Percentiles rank a stretch among this genome's conserved stretches.
Conservation (phyloP, 2,329 filamentous ascomycete species). For the Colletotrichum kahawae region DNA sequence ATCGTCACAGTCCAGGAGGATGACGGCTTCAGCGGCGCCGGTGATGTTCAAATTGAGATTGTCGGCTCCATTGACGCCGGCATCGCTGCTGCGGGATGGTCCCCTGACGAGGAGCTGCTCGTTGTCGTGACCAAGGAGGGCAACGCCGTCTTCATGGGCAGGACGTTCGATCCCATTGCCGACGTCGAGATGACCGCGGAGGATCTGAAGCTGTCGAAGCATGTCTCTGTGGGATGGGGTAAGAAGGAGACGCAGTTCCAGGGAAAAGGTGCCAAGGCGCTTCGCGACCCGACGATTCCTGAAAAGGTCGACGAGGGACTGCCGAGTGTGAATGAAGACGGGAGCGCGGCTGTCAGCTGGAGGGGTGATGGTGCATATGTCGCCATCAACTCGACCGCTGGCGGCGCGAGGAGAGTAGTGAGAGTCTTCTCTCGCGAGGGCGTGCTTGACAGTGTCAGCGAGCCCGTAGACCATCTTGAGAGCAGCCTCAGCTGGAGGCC, state of each 20-base stretch:
- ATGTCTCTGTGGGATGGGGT: conserved; percentile 97
- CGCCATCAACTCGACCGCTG: conserved; percentile 81
- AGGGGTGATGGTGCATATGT: conserved; percentile 92
- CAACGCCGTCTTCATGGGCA: conserved; percentile 90
- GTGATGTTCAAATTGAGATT: conserved; percentile 85
- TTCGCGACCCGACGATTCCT: conserved; percentile 93
- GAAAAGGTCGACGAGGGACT: conserved; percentile 87
- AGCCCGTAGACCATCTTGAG: conserved; percentile 93
- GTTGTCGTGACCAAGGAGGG: conserved; percentile 80
- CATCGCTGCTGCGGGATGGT: conserved; percentile 90
- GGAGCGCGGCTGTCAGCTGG: conserved; percentile 80
- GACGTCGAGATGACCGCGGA: conserved; percentile 75
- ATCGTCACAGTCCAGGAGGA: conserved; percentile 85
- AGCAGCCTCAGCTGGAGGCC: conserved; percentile 89
- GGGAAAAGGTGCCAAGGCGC: conserved; percentile 82
- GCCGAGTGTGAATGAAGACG: conserved; percentile 76
- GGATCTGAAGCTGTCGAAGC: conserved; percentile 85
- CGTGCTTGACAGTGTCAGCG: conserved; percentile 88
- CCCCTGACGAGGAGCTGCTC: conserved; percentile 91
- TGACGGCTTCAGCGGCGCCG: conserved; percentile 30
- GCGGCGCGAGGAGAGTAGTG: conserved; percentile 74
- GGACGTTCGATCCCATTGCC: conserved; percentile 83
- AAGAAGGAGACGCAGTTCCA: conserved; percentile 99
- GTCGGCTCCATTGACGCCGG: conserved; percentile 93
- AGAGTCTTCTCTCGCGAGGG: conserved; percentile 92